Conservation (phyloP, 306 rosid genomes). For the Vachellia pachyceras region DNA sequence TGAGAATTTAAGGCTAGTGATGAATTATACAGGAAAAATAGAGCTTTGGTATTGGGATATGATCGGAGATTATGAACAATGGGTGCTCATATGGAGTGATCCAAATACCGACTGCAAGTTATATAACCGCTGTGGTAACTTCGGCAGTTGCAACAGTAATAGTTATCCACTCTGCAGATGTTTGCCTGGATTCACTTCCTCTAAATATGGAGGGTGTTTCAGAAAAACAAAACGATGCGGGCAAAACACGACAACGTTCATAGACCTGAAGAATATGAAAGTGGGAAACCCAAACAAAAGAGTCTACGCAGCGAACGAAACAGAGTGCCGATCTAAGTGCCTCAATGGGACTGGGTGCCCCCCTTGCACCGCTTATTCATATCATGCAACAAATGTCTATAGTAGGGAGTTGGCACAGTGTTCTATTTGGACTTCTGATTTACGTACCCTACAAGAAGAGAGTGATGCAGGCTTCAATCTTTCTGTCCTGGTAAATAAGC, state of each 20-base stretch:
- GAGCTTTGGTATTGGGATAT: background rate
- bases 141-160: background rate
- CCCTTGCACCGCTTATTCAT: background rate
- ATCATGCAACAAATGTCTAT: background rate
- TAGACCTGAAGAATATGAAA: background rate
- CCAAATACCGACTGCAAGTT: too few relatives aligned
- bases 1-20: background rate
- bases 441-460: background rate
- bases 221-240: background rate
- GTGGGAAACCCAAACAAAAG: background rate
- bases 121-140: too few relatives aligned
- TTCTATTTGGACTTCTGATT: conserved; percentile 27
- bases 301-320: background rate
- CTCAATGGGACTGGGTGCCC: background rate
- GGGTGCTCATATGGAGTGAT: too few relatives aligned
- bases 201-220: background rate
- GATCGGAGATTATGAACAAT: too few relatives aligned
- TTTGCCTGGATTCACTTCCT: background rate
- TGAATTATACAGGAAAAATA: background rate
- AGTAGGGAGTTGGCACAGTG: background rate
- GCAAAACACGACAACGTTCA: background rate
- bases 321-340: background rate
- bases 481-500: conserved; percentile 18
- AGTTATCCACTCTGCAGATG: background rate
- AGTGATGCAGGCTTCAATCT: background rate